Evolutionary conservation across 257 asterid genomes (phyloP), one percentile per base, ranked within the genome.

Genomic region (Osmanthus fragrans): DNA sequence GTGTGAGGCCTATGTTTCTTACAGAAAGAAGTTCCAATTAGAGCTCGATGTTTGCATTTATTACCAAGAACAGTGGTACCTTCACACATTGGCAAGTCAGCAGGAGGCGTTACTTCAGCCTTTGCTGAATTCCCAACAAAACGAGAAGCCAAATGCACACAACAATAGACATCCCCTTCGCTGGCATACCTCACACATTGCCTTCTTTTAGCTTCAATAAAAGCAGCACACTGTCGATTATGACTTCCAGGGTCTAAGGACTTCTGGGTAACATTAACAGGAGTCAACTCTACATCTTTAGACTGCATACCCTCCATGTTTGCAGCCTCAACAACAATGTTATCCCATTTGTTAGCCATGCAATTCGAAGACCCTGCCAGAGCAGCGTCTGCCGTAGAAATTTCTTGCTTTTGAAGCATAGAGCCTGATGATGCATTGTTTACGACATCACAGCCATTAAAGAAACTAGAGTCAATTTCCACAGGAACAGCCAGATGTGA

Each of bases 61-160:
- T 96, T 92, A 45, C 98, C 98, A 75, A 92, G 97, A 80, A 96
- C 98, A 1, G 99, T 96, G 77, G 97, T 93, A 66, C 99, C 99
- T 83, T 89, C 97, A 81, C 99, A 96, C 98, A 92, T 90, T 40
- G 93, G 90, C 39, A 89, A 85, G 73, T 93, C 99, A 73, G 77
- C 72, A 63, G 84, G 81, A 75, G 82, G 78, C 19, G 77, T 68
- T 75, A 82, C 70, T 85, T 89, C 97, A 32, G 83, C 80, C 87
- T 86, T 95, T 66, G 87, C 82, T 74, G 94, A 79, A 80, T 73
- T 88, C 30, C 89, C 80, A 64, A 82, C 68, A 80, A 88, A 90
- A 70, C 94, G 97, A 68, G 94, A 86, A 47, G 94, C 89, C 84
- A 93, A 83, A 89, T 96, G 99, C 79, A 96, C 98, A 81, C 99